phyloP scores from a whole-genome alignment of 164 flowering plant genomes.

The Vitis cinerea region DNA sequence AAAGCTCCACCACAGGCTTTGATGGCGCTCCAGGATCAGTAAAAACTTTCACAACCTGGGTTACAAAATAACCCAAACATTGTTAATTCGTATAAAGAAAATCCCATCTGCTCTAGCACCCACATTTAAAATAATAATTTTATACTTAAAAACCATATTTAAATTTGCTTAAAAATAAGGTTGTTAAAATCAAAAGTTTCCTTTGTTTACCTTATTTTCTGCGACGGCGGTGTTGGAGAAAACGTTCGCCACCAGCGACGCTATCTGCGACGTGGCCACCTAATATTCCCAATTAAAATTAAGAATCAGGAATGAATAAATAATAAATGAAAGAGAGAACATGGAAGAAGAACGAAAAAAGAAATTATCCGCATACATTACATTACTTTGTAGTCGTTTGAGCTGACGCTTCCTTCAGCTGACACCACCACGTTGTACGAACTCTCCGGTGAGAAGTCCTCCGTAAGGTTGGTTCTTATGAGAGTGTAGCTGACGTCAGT shows the following conservation, averaged over 20 bases:
- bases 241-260: constrained; percentile 73
- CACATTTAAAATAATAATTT: too few relatives aligned
- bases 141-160: too few relatives aligned
- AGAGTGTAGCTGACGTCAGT: constrained; percentile 71
- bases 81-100: too few relatives aligned
- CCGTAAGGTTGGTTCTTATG: constrained; percentile 68
- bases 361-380: constrained; percentile 59
- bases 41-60: constrained; percentile 78
- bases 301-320: background rate
- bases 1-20: constrained; percentile 54
- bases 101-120: too few relatives aligned
- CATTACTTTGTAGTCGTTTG: constrained; percentile 96
- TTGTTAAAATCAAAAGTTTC: too few relatives aligned
- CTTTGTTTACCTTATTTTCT: constrained; percentile 71
- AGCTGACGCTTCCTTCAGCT: constrained; percentile 50
- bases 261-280: constrained; percentile 79
- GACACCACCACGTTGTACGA: constrained; percentile 68
- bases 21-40: constrained; percentile 72
- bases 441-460: constrained; percentile 71
- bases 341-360: background rate
- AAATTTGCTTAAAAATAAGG: too few relatives aligned
- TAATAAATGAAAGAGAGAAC: background rate
- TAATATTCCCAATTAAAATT: constrained; percentile 13
- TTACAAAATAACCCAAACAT: background rate
- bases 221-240: constrained; percentile 83